These are phyloP conservation scores for Xylaria sp. DNA, from an alignment of 495 filamentous ascomycete genomes.

Conservation along the genomic window DNA sequence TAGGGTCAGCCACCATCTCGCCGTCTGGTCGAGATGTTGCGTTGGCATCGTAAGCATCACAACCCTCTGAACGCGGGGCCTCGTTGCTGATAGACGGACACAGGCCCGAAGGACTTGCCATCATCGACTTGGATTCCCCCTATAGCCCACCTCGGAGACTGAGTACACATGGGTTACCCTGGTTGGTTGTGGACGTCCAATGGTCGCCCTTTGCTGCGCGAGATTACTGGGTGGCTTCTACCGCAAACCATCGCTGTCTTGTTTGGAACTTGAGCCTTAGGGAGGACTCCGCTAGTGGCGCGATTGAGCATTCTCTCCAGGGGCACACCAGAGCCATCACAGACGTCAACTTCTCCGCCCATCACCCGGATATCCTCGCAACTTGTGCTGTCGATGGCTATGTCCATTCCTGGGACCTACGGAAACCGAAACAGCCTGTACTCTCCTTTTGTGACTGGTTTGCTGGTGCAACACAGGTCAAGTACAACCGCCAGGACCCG, in stretches of 20 bases:
- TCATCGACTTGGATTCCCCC: constrained; percentile 92
- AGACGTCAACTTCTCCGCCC: constrained; percentile 95
- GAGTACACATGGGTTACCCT: constrained; percentile 80
- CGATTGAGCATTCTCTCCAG: constrained; percentile 88
- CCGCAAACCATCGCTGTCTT: constrained; percentile 91
- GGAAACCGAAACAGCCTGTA: constrained; percentile 73
- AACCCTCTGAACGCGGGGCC: background rate
- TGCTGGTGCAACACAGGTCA: constrained; percentile 93
- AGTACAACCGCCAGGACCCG: constrained; percentile 88
- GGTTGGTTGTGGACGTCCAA: constrained; percentile 97
- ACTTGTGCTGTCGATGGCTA: constrained; percentile 94
- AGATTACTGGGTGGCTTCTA: constrained; percentile 92
- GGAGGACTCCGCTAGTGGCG: constrained; percentile 69
- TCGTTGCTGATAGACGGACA: constrained; percentile 20
- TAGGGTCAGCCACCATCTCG: constrained; percentile 76
- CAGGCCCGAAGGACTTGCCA: constrained; percentile 81
- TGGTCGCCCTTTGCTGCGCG: constrained; percentile 93
- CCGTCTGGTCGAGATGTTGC: constrained; percentile 93
- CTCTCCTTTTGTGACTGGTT: constrained; percentile 93
- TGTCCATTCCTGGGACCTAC: constrained; percentile 91
- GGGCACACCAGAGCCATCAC: constrained; percentile 91
- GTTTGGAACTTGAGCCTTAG: constrained; percentile 91
- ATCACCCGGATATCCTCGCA: constrained; percentile 86
- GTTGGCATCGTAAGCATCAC: constrained; percentile 75
- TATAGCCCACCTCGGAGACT: constrained; percentile 88